Base-by-base conservation (phyloP, 2,329 filamentous ascomycete genomes). In the Hypoxylon sp. region DNA sequence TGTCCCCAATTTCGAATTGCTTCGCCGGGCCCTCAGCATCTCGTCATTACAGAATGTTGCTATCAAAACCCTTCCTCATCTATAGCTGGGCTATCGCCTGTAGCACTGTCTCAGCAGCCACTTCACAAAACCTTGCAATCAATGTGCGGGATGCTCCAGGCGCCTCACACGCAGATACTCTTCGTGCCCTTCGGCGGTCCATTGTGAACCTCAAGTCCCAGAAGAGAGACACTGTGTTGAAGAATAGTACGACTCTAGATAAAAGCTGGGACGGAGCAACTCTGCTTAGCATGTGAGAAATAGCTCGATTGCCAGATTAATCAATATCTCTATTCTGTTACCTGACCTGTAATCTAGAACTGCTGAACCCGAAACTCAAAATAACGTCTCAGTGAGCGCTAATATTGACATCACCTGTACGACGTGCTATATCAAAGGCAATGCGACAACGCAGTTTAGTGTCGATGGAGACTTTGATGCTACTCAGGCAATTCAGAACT, bases 391-490 rank as follows among this genome's bases (percentile, higher is more conserved):
- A 2, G 33, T 72, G 11, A 64, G 71, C 5, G 69, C 50, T 5
- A 74, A 76, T 2, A 71, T 85, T n/a, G 78, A 84, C 54, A 80
- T 86, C 35, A 77, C 78, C 10, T 87, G 85, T 73, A 79, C 77
- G 3, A 83, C 77, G 3, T 88, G 86, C 72, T 88, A 88, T 72
- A 75, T 87, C 61, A 84, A 84, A 62, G 85, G 84, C 48, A 74
- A 71, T 4, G 84, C 83, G 10, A 82, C 75, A 8, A 82, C 82
- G 1, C 74, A 81, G 20, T 76, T 88, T 25, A 81, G 76, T 0
- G 78, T 86, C 7, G 76, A 79, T 2, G 78, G 78, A 6, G 73
- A 79, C 3, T 83, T 86, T 73, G 82, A 86, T 56, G 71, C 78
- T 22, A 79, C 66, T 3, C 64, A 79, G 22, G 75, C 75, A 6